Percentiles rank a stretch among this genome's conserved stretches.
Evolutionary conservation across 352 stramenopile species (phyloP).

Genomic region (Pythium vanterpoolii): DNA sequence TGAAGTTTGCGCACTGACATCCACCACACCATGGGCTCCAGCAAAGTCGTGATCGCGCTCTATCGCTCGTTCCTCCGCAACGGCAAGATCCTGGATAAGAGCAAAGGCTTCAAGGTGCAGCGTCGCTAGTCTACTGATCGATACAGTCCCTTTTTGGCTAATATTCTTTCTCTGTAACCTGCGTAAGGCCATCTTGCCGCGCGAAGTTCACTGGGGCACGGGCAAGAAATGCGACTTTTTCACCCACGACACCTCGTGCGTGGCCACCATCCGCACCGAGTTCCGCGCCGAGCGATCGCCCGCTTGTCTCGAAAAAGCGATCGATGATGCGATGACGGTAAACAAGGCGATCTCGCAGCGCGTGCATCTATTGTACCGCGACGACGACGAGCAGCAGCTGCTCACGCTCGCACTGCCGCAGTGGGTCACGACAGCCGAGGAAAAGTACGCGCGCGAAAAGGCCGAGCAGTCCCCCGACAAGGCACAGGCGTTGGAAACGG

Average conservation of each 20-base stretch:
- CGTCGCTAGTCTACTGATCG: neutral
- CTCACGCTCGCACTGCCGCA: slow-evolving; percentile 33
- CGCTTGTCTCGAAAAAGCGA: slow-evolving; percentile 26
- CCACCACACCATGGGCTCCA: slow-evolving; percentile 38
- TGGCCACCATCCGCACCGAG: slow-evolving; percentile 42
- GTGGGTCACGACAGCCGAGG: slow-evolving; percentile 25
- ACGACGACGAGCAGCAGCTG: slow-evolving; percentile 42
- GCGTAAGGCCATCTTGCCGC: slow-evolving; percentile 63
- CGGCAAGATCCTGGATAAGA: slow-evolving; percentile 54
- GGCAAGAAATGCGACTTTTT: slow-evolving; percentile 68
- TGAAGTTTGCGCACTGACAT: too few species aligned
- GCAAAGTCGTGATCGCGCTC: slow-evolving; percentile 57
- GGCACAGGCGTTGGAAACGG: slow-evolving; percentile 32
- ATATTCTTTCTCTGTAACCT: neutral
- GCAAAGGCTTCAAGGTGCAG: slow-evolving; percentile 59
- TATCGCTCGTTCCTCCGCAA: slow-evolving; percentile 71
- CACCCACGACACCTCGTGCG: slow-evolving; percentile 44
- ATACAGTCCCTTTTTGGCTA: neutral
- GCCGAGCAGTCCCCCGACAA: slow-evolving; percentile 21
- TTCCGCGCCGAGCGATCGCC: slow-evolving; percentile 32
- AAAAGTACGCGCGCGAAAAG: slow-evolving; percentile 53
- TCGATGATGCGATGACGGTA: slow-evolving; percentile 65
- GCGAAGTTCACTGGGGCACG: slow-evolving; percentile 50
- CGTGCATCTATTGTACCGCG: slow-evolving; percentile 56
- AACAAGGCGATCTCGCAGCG: slow-evolving; percentile 64